These are phyloP conservation scores for Beauveria pseudobassiana DNA, from an alignment of 2,329 filamentous ascomycete genomes.

Conservation along the genomic window DNA sequence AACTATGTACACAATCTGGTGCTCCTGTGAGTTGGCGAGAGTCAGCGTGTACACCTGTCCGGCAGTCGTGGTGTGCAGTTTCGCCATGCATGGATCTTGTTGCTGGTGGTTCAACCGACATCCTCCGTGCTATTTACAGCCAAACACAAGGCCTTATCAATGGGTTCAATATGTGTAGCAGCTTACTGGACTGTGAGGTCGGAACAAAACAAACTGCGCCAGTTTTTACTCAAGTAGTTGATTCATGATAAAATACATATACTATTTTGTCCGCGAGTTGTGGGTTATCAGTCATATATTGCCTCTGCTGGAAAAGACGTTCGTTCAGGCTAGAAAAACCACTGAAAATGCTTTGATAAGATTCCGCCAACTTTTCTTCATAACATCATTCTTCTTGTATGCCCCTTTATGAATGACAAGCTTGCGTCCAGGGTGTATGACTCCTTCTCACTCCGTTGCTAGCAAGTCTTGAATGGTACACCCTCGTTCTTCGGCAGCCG, in stretches of 20 bases:
- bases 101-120: too few species aligned
- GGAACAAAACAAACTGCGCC: too few species aligned
- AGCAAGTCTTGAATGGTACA: neutral
- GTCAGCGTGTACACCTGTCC: too few species aligned
- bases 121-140: too few species aligned
- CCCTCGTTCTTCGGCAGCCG: neutral
- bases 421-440: neutral
- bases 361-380: neutral
- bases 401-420: neutral
- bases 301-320: neutral
- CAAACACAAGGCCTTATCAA: too few species aligned
- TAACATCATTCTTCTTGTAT: neutral
- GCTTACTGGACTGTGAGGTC: too few species aligned
- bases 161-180: too few species aligned
- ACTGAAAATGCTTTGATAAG: conserved; percentile 4
- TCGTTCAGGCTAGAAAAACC: neutral
- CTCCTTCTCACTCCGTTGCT: neutral
- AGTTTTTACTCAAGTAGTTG: neutral
- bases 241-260: neutral
- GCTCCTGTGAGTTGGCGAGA: too few species aligned
- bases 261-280: neutral
- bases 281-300: neutral
- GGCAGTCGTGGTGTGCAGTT: too few species aligned
- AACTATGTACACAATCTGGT: too few species aligned
- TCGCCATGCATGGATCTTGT: too few species aligned